These are phyloP conservation scores for Elaeis guineensis DNA, from an alignment of 176 grass and related monocot species.

Conservation along the genomic window DNA sequence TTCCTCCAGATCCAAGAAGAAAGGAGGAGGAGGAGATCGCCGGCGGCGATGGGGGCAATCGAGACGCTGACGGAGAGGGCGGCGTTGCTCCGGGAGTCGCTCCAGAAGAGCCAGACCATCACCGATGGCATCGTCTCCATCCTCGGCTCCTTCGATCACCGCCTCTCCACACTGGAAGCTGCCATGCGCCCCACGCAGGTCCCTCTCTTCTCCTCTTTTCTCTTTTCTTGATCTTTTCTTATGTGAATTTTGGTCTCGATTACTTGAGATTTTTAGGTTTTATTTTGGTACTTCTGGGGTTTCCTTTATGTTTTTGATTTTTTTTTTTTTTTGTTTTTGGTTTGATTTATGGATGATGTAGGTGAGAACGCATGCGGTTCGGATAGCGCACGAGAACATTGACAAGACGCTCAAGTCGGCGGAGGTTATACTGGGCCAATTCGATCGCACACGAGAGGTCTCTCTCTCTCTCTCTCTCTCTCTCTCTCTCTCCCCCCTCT, in stretches of 20 bases:
- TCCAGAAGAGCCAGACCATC: conserved; percentile 48
- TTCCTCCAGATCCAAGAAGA: too few relatives aligned
- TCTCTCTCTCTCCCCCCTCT: background rate
- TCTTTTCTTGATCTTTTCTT: background rate
- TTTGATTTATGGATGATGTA: conserved; percentile 2
- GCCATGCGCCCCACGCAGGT: conserved; percentile 98
- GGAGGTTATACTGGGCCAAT: conserved; percentile 77
- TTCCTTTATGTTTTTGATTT: too few relatives aligned
- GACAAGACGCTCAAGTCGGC: conserved; percentile 90
- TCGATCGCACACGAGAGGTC: conserved; percentile 81
- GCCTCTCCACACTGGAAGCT: conserved; percentile 76
- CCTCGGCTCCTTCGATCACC: conserved; percentile 91
- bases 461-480: conserved; percentile 2
- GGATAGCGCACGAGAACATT: conserved; percentile 95
- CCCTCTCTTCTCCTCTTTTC: background rate
- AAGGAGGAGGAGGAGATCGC: too few relatives aligned
- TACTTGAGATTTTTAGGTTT: too few relatives aligned
- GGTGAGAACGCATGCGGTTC: conserved; percentile 64
- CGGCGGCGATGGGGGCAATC: background rate
- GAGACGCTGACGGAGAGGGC: conserved; percentile 54
- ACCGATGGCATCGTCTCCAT: conserved; percentile 72
- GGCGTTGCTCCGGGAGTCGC: conserved; percentile 63
- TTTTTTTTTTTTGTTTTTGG: background rate
- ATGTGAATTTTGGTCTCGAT: conserved; percentile 1
- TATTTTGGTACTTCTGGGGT: too few relatives aligned